Base-by-base conservation (phyloP, 2,329 filamentous ascomycete species). In the Fusarium phyllophilum region DNA sequence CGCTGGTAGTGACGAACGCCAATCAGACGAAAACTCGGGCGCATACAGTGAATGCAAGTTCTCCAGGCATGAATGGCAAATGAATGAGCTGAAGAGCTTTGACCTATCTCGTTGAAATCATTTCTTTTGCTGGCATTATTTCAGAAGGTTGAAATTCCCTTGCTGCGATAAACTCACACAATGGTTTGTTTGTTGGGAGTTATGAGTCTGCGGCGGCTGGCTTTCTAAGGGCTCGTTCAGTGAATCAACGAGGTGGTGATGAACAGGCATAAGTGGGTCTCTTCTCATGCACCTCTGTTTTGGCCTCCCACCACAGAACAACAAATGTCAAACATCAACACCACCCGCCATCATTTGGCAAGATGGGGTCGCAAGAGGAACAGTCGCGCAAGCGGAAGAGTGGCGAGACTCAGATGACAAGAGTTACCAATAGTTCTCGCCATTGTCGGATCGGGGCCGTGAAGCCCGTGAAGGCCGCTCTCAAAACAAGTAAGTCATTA, bases 301-400 rank as follows among this genome's bases (percentile, higher is more conserved):
- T 14, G 12, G 2, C 1, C 24, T 0, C 12, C 24, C 44, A 3
- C 4, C 44, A 14, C 18, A 46, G 24, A 26, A 46, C 24, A 26
- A 46, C 44, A 10, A 46, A 46, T 10, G 4, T 3, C 4, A 46
- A 26, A 14, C 44, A 20, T 5, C 24, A 46, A 0, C 24, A 26
- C 1, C 18, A 0, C 12, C 9, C 12, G 0, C 0, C 17, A 7
- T 45, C 12, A 0, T 6, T 20, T 10, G 5, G 20, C 8, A 13
- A 45, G 2, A 45, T 45, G 42, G 5, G 0, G 6, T 0, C 5
- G 0, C n/a, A 26, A 20, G 24, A 45, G 1, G 42, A 13, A 26
- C 11, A 26, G 17, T 20, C 17, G 17, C 42, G 5, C 8, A 45
- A 18, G 17, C 17, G 42, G 0, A 9, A 20, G 17, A 45, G 8